Conservation (phyloP, 129 eudicot species). For the Flaveria linearis region DNA sequence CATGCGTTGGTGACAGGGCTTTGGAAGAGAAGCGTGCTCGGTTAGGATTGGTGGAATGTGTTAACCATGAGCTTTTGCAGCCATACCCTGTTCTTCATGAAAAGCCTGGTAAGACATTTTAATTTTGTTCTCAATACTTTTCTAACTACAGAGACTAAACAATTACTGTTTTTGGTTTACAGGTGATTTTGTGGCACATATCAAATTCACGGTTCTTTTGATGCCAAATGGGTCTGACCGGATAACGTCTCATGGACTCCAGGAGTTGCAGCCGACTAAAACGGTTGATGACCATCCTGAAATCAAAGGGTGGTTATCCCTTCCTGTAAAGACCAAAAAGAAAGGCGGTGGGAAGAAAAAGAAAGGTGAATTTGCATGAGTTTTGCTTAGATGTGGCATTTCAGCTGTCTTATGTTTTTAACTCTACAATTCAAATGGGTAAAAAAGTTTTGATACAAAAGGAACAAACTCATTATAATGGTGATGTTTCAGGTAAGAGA, state of each 20-base stretch:
- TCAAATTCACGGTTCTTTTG: constrained; percentile 82
- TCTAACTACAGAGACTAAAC: background rate
- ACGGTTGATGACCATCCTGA: constrained; percentile 76
- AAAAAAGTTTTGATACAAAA: too few species aligned
- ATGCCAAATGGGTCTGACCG: constrained; percentile 95
- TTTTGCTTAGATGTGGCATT: background rate
- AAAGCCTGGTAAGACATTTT: constrained; percentile 64
- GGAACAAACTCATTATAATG: background rate
- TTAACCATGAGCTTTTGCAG: constrained; percentile 89
- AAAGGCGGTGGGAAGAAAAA: constrained; percentile 97
- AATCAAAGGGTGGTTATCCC: constrained; percentile 73
- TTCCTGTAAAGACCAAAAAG: constrained; percentile 70
- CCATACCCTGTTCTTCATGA: constrained; percentile 97
- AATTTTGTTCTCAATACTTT: background rate
- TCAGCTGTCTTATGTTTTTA: background rate
- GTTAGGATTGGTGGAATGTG: constrained; percentile 89
- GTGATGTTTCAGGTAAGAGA: constrained; percentile 24
- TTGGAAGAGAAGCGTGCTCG: constrained; percentile 91
- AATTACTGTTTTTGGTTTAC: constrained; percentile 21
- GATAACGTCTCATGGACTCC: constrained; percentile 67
- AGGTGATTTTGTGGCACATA: constrained; percentile 88
- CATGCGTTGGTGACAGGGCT: constrained; percentile 47
- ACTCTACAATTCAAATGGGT: too few species aligned
- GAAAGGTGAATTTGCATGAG: constrained; percentile 55
- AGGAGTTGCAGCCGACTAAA: constrained; percentile 81